A percentile compares a stretch with the other conserved stretches of the same genome.
Conservation (phyloP, 1,284 basidiomycete genomes). For the Ustilago esculenta region DNA sequence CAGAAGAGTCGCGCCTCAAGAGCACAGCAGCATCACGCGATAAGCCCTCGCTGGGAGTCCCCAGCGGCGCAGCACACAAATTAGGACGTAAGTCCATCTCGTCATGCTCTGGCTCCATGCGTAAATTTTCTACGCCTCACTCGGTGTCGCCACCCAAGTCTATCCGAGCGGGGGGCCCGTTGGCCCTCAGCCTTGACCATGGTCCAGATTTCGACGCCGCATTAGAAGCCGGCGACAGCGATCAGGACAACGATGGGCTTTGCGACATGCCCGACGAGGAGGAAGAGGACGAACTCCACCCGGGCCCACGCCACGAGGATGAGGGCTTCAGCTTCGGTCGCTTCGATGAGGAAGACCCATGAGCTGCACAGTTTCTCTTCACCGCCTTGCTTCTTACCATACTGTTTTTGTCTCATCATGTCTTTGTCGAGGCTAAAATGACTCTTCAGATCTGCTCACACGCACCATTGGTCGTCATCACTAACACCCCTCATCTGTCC, state of each 20-base stretch:
- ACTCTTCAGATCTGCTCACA: too few species aligned
- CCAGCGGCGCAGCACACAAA: slow-evolving; percentile 42
- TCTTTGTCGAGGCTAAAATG: too few species aligned
- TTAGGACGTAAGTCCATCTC: slow-evolving; percentile 48
- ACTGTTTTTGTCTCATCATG: neutral
- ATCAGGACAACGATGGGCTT: slow-evolving; percentile 23
- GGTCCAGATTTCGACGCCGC: slow-evolving; percentile 36
- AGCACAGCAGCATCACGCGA: slow-evolving; percentile 20
- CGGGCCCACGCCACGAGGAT: slow-evolving; percentile 34
- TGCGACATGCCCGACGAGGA: slow-evolving; percentile 22
- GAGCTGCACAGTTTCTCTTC: neutral
- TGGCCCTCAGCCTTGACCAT: slow-evolving; percentile 30
- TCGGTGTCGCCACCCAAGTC: slow-evolving; percentile 33
- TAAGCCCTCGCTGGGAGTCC: slow-evolving; percentile 28
- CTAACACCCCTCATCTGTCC: neutral
- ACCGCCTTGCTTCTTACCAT: neutral
- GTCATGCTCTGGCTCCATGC: slow-evolving; percentile 41
- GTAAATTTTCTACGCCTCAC: slow-evolving; percentile 30
- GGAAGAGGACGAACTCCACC: slow-evolving; percentile 26
- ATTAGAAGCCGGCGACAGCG: slow-evolving; percentile 36
- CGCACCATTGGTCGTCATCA: neutral
- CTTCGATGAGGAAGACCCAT: slow-evolving; percentile 27
- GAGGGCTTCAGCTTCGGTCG: slow-evolving; percentile 34
- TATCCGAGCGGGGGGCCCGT: slow-evolving; percentile 26
- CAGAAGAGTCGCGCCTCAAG: slow-evolving; percentile 27